Conservation (phyloP, 768 basidiomycete genomes). For the Zangia roseola region DNA sequence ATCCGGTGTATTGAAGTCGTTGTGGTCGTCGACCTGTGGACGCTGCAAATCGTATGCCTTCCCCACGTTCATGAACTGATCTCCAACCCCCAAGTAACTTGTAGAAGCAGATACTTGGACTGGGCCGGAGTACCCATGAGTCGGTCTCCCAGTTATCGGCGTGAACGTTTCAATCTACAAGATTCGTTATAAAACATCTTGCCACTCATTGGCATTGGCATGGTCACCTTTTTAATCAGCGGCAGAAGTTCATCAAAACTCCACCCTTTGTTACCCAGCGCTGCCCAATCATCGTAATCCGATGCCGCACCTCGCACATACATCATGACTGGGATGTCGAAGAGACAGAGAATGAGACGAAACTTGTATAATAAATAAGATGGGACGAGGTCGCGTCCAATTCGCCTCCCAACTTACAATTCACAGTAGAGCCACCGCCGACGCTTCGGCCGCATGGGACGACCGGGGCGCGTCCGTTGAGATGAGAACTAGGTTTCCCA, state of each 20-base stretch:
- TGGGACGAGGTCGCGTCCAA: not conserved
- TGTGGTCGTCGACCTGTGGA: constrained; percentile 43
- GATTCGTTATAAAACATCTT: too few relatives aligned
- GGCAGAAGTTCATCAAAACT: constrained; percentile 23
- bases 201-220: not conserved
- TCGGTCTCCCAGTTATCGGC: constrained; percentile 19
- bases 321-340: constrained; percentile 7
- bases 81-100: constrained; percentile 18
- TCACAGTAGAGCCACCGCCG: too few relatives aligned
- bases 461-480: too few relatives aligned
- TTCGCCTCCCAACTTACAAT: too few relatives aligned
- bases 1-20: constrained; percentile 36
- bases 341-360: not conserved
- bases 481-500: too few relatives aligned
- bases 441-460: too few relatives aligned
- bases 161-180: constrained; percentile 32
- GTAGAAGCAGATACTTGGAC: constrained; percentile 22
- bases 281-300: constrained; percentile 28
- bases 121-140: constrained; percentile 37
- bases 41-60: constrained; percentile 47
- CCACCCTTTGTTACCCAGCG: constrained; percentile 23
- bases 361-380: too few relatives aligned
- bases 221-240: constrained; percentile 22
- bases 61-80: constrained; percentile 48
- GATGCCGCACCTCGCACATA: constrained; percentile 23